Percentiles rank a stretch among this genome's conserved stretches.
phyloP scores from a whole-genome alignment of 495 filamentous ascomycete species.

The Penicillium taxi region DNA sequence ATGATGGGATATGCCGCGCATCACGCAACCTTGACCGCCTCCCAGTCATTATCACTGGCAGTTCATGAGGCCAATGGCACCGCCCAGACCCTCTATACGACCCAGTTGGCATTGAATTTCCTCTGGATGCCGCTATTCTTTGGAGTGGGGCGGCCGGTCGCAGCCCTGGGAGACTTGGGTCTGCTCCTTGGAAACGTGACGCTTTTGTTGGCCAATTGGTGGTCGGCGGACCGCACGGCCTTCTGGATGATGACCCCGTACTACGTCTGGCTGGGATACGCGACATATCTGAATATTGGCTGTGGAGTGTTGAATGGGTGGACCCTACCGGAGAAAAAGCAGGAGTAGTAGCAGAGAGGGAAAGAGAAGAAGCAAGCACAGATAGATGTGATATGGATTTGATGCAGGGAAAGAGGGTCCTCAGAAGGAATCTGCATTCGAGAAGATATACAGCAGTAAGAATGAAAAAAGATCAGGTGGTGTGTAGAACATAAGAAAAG shows the following conservation, averaged over 20 bases:
- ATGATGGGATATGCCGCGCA: slow-evolving; percentile 85
- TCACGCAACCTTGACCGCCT: slow-evolving; percentile 51
- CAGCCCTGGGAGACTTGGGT: slow-evolving; percentile 68
- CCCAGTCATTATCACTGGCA: slow-evolving; percentile 32
- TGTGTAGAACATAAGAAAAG: too few species aligned
- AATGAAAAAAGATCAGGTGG: too few species aligned
- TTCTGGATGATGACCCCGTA: slow-evolving; percentile 74
- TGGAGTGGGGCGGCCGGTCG: slow-evolving; percentile 55
- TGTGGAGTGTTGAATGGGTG: slow-evolving; percentile 17
- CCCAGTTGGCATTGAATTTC: slow-evolving; percentile 76
- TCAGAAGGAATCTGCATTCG: too few species aligned
- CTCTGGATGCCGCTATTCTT: slow-evolving; percentile 96
- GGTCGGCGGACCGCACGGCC: slow-evolving; percentile 59
- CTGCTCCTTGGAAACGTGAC: slow-evolving; percentile 59
- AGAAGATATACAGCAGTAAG: too few species aligned
- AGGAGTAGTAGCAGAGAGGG: slow-evolving; percentile 10
- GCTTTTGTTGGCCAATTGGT: slow-evolving; percentile 67
- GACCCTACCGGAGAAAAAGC: slow-evolving; percentile 7
- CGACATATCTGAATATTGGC: slow-evolving; percentile 26
- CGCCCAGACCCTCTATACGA: slow-evolving; percentile 61
- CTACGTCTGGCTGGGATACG: slow-evolving; percentile 73
- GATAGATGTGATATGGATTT: not conserved
- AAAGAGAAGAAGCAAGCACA: not conserved
- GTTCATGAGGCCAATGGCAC: slow-evolving; percentile 19
- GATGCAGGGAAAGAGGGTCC: not conserved